Evolutionary conservation across 2,329 filamentous ascomycete species (phyloP).

Genomic region (Beauveria pseudobassiana): DNA sequence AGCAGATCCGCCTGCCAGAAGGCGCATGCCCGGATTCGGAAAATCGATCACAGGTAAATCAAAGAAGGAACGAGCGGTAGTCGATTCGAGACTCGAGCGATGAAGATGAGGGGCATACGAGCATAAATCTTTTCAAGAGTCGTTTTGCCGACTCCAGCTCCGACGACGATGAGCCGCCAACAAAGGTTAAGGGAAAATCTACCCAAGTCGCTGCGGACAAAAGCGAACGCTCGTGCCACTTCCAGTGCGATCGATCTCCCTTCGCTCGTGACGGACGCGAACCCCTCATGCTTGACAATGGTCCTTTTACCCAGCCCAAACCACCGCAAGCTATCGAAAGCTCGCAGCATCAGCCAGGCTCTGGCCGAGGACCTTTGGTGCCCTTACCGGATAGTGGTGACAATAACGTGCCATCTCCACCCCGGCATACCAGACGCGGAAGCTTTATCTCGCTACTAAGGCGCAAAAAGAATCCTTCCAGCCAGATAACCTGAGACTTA

Average conservation of each 20-base stretch:
- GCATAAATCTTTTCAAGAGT: slow-evolving; percentile 36
- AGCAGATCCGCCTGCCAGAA: slow-evolving; percentile 27
- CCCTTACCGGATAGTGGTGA: slow-evolving; percentile 17
- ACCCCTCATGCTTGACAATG: slow-evolving; percentile 52
- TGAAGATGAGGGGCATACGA: slow-evolving; percentile 37
- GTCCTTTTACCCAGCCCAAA: slow-evolving; percentile 31
- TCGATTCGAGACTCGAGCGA: slow-evolving; percentile 58
- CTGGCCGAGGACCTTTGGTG: slow-evolving; percentile 31
- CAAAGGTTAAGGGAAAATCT: slow-evolving; percentile 13
- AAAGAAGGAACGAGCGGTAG: slow-evolving; percentile 35
- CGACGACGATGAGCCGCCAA: slow-evolving; percentile 36
- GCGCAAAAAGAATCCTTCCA: slow-evolving; percentile 46
- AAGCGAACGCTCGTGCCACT: slow-evolving; percentile 11
- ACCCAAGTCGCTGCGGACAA: slow-evolving; percentile 19
- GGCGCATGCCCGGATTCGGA: slow-evolving; percentile 37
- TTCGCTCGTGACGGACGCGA: slow-evolving; percentile 45
- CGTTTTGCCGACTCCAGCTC: slow-evolving; percentile 69
- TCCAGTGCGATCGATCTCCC: slow-evolving; percentile 15
- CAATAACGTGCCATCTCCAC: slow-evolving; percentile 16
- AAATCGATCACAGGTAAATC: slow-evolving; percentile 31
- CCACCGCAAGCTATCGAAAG: slow-evolving; percentile 12
- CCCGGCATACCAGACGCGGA: slow-evolving; percentile 31
- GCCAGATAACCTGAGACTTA: slow-evolving; percentile 47
- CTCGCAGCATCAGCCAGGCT: slow-evolving; percentile 32
- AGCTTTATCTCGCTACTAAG: slow-evolving; percentile 55